Percentiles rank a stretch among this genome's conserved stretches.
phyloP scores from a whole-genome alignment of 352 stramenopile species.

The Plasmopara halstedii region DNA sequence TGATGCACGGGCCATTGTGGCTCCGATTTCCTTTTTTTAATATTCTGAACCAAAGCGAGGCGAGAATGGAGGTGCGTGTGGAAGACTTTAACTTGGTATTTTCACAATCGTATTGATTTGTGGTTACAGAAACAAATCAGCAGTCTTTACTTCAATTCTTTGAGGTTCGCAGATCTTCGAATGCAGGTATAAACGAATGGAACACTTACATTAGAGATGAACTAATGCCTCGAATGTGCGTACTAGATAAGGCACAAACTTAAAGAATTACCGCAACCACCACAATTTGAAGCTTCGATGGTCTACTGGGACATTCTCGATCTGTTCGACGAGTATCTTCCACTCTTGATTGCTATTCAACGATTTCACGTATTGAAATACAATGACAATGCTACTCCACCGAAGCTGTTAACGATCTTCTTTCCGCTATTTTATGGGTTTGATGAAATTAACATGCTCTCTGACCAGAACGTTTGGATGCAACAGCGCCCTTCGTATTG shows the following conservation, averaged over 20 bases:
- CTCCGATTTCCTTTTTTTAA: too few relatives aligned
- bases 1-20: too few relatives aligned
- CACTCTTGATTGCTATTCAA: slow-evolving; percentile 33
- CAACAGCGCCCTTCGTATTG: slow-evolving; percentile 16
- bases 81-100: too few relatives aligned
- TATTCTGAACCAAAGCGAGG: too few relatives aligned
- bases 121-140: slow-evolving; percentile 30
- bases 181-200: slow-evolving; percentile 19
- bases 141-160: slow-evolving; percentile 27
- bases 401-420: slow-evolving; percentile 17
- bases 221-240: background rate
- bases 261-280: slow-evolving; percentile 31
- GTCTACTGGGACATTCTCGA: slow-evolving; percentile 24
- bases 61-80: too few relatives aligned
- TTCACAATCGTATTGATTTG: too few relatives aligned
- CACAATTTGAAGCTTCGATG: background rate
- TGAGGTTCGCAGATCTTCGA: slow-evolving; percentile 28
- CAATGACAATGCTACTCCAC: background rate
- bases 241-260: slow-evolving; percentile 43
- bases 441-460: slow-evolving; percentile 21
- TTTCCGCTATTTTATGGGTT: slow-evolving; percentile 44
- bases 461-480: slow-evolving; percentile 23
- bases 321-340: slow-evolving; percentile 34
- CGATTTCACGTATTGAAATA: slow-evolving; percentile 14
- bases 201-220: background rate